Evolutionary conservation across 2,329 filamentous ascomycete species (phyloP).

Genomic region (Colletotrichum sp.): DNA sequence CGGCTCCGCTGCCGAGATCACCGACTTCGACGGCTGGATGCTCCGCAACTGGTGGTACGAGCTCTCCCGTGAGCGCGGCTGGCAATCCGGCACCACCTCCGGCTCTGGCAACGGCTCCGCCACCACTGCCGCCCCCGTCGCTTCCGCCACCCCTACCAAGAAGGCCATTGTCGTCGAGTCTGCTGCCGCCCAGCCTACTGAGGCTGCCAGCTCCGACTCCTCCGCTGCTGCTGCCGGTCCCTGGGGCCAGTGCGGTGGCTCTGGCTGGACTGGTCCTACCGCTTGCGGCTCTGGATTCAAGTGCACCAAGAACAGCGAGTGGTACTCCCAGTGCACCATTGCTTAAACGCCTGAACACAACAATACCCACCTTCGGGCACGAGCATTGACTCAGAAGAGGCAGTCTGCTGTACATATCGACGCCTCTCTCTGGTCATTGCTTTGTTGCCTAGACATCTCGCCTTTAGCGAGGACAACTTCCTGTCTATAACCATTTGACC

Average conservation of each 20-base stretch:
- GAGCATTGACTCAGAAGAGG: not conserved
- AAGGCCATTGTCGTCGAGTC: not conserved
- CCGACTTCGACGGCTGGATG: slow-evolving; percentile 57
- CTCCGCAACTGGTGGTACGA: slow-evolving; percentile 50
- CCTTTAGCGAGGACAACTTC: not conserved
- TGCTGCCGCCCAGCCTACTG: not conserved
- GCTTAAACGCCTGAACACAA: not conserved
- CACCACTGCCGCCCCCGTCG: not conserved
- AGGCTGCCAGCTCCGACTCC: not conserved
- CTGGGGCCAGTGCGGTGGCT: slow-evolving; percentile 32
- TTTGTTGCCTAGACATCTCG: not conserved
- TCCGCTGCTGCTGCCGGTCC: not conserved
- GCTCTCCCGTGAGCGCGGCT: slow-evolving; percentile 32
- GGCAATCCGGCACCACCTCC: slow-evolving; percentile 24
- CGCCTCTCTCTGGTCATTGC: not conserved
- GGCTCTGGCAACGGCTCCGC: not conserved
- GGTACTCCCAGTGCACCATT: slow-evolving; percentile 31
- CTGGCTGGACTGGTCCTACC: slow-evolving; percentile 27
- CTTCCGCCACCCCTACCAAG: not conserved
- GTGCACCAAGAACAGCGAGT: slow-evolving; percentile 29
- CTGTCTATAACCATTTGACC: slow-evolving; percentile 9
- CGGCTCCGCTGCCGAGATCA: slow-evolving; percentile 44
- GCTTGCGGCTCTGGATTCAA: slow-evolving; percentile 27
- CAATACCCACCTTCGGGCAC: not conserved
- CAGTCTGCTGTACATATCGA: not conserved